A percentile compares a stretch with the other conserved stretches of the same genome.
Conservation (phyloP, 768 basidiomycete genomes). For the Mycena filopes region DNA sequence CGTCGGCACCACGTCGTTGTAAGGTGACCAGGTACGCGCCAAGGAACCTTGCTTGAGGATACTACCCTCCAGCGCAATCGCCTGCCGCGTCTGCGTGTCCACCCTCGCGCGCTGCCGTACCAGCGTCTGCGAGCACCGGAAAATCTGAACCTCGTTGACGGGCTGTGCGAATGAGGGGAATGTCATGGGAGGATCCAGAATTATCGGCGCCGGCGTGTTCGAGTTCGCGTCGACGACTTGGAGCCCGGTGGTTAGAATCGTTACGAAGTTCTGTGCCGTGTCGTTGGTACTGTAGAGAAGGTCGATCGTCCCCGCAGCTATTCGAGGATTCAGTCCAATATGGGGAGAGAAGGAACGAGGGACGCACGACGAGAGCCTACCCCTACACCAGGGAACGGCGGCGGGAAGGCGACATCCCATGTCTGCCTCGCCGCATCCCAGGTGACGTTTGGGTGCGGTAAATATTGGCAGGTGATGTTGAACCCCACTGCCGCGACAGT, state of each 20-base stretch:
- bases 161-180: background rate
- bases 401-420: background rate
- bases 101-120: background rate
- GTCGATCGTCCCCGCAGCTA: background rate
- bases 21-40: background rate
- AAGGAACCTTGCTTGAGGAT: background rate
- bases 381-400: background rate
- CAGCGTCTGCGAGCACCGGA: background rate
- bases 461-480: background rate
- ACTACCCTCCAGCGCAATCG: background rate
- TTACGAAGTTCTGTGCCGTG: background rate
- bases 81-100: background rate
- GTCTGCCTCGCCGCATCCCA: background rate
- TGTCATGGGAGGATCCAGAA: background rate
- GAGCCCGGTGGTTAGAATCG: background rate
- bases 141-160: background rate
- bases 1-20: background rate
- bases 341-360: conserved; percentile 1
- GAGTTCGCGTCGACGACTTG: background rate
- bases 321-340: background rate
- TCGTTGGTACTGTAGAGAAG: background rate
- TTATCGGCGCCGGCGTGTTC: background rate
- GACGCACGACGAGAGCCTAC: background rate
- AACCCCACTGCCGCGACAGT: background rate
- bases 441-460: background rate